Evolutionary conservation across 352 stramenopile genomes (phyloP), one percentile per base, ranked within the genome.

Genomic region (Phytopythium vexans): DNA sequence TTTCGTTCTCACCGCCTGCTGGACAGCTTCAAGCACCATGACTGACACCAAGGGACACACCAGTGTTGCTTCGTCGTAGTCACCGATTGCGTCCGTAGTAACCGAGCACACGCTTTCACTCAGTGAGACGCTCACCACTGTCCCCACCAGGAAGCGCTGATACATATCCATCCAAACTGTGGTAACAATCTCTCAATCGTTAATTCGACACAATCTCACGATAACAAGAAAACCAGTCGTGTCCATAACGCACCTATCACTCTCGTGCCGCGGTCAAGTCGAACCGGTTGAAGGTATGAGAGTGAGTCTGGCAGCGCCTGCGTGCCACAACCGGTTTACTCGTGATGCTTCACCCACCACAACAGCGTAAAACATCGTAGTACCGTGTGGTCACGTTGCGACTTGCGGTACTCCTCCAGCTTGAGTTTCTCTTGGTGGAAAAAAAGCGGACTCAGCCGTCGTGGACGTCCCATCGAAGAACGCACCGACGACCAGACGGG

Each of bases 401-500:
- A 46, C 5, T 56, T 57, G 21, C 81, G 81, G 50, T 78, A 88
- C n/a, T 58, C 58, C 35, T 88, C 59, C 4, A 92, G 63, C 43
- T 89, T 90, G 27, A 77, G 39, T 32, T 83, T 87, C 32, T 94
- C 81, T 44, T 88, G 74, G 0, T 60, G 52, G 15, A 93, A 78
- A 48, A 90, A 93, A 7, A 70, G 62, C 11, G 56, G 58, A 34
- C 83, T 94, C 5, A 94, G 69, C 0, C 83, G 79, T 36, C 83
- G 73, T 27, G 79, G 78, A 32, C 70, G 73, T 3, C 81, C 83
- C 81, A 94, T 94, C 4, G 79, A 88, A 6, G 76, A 63, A 15
- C 81, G 73, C 52, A 94, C 71, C 0, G 82, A 89, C 8, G 83
- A 82, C 83, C 83, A 94, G 15, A 88, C 75, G n/a, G 74, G 76